Percentiles rank a stretch among this genome's conserved stretches.
phyloP scores from a whole-genome alignment of 345 rosid species.

The Eucalyptus dawsonii region DNA sequence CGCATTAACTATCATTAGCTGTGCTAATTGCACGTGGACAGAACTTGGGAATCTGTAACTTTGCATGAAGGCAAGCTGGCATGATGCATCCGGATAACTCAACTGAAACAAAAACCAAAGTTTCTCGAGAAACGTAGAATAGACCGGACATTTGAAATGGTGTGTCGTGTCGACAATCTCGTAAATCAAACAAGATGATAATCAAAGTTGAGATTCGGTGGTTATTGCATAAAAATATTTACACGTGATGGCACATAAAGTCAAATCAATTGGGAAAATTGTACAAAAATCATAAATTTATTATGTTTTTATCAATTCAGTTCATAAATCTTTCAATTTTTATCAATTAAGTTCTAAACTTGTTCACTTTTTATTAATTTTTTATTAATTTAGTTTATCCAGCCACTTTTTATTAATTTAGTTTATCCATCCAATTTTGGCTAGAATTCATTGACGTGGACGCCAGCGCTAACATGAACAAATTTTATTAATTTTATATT shows the following conservation, averaged over 20 bases:
- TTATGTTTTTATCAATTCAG: rapidly evolving
- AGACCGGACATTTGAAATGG: not conserved
- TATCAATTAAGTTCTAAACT: too few relatives aligned
- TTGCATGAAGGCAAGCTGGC: not conserved
- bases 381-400: too few relatives aligned
- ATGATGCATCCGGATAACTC: not conserved
- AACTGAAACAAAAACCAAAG: not conserved
- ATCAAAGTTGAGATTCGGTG: not conserved
- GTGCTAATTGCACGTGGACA: not conserved
- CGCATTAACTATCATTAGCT: not conserved
- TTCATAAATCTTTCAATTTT: too few relatives aligned
- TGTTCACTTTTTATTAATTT: too few relatives aligned
- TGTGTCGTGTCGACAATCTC: not conserved
- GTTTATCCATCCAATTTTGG: too few relatives aligned
- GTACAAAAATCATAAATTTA: too few relatives aligned
- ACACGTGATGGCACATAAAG: not conserved
- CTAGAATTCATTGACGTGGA: too few relatives aligned
- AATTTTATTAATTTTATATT: too few relatives aligned
- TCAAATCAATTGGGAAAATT: not conserved
- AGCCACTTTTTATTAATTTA: too few relatives aligned
- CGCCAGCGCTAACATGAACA: rapidly evolving
- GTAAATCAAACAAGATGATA: not conserved
- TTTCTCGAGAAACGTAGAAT: not conserved
- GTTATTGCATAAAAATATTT: not conserved
- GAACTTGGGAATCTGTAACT: not conserved